Evolutionary conservation across 495 filamentous ascomycete species (phyloP).

Genomic region (Penicillium pancosmium): DNA sequence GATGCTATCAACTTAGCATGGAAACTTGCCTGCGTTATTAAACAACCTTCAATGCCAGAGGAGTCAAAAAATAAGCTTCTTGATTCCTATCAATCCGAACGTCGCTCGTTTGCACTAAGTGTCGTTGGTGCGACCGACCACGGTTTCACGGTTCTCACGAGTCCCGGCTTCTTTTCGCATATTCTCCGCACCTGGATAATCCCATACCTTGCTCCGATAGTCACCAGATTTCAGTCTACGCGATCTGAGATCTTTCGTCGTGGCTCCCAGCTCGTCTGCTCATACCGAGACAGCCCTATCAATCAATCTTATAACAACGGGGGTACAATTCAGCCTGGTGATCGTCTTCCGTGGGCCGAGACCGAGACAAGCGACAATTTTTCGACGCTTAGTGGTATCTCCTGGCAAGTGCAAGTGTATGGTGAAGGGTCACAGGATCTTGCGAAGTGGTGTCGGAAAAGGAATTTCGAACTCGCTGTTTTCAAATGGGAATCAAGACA

Average conservation of each 20-base stretch:
- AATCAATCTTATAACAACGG: conserved; percentile 11
- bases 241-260: conserved; percentile 26
- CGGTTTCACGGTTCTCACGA: conserved; percentile 31
- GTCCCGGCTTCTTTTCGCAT: conserved; percentile 24
- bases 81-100: conserved; percentile 55
- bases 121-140: conserved; percentile 36
- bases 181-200: conserved; percentile 36
- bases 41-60: conserved; percentile 28
- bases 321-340: conserved; percentile 32
- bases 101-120: conserved; percentile 38
- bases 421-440: conserved; percentile 20
- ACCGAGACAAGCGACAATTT: conserved; percentile 35
- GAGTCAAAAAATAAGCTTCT: conserved; percentile 45
- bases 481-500: conserved; percentile 34
- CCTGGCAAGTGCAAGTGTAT: conserved; percentile 44
- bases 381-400: conserved; percentile 28
- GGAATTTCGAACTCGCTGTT: conserved; percentile 19
- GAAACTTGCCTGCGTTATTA: conserved; percentile 52
- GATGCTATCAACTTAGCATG: conserved; percentile 63
- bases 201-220: conserved; percentile 30
- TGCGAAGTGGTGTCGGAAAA: conserved; percentile 33
- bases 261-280: conserved; percentile 36
- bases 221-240: conserved; percentile 22
- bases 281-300: conserved; percentile 32
- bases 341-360: conserved; percentile 39